Conservation (phyloP, 1,284 basidiomycete species). For the Albatrellus sp. region DNA sequence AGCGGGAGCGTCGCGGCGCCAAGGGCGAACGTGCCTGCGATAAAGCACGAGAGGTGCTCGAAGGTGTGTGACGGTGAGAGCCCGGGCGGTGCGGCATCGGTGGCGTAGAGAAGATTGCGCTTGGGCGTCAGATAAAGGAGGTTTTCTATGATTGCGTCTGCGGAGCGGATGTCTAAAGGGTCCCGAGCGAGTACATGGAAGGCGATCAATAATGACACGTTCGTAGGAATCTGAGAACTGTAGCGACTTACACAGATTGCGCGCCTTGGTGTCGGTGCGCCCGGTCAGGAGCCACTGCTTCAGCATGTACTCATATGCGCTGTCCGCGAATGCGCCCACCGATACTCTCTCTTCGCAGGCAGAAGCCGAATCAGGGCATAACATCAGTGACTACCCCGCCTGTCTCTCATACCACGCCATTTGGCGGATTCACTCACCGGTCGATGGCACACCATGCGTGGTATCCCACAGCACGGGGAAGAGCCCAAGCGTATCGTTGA, state of each 20-base stretch:
- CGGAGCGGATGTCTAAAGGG: constrained; percentile 52
- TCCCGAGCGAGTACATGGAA: not conserved
- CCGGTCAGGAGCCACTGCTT: constrained; percentile 61
- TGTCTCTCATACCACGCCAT: too few species aligned
- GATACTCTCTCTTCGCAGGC: constrained; percentile 28
- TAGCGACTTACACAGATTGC: constrained; percentile 59
- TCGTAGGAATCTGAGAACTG: too few species aligned
- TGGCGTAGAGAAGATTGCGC: constrained; percentile 60
- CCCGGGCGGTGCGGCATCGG: constrained; percentile 29
- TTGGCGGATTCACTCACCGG: too few species aligned
- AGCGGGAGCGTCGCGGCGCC: constrained; percentile 48
- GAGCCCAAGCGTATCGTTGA: constrained; percentile 36
- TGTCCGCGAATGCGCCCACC: constrained; percentile 55
- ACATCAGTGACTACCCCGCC: too few species aligned
- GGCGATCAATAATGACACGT: too few species aligned
- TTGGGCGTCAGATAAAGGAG: constrained; percentile 55
- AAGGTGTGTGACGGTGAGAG: constrained; percentile 35
- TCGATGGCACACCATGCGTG: constrained; percentile 23
- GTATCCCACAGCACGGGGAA: constrained; percentile 40
- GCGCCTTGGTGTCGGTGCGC: constrained; percentile 39
- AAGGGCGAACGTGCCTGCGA: constrained; percentile 65
- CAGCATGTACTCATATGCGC: constrained; percentile 64
- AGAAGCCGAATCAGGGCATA: too few species aligned
- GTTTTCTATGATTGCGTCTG: constrained; percentile 47
- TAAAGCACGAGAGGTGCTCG: constrained; percentile 71